Evolutionary conservation across 495 filamentous ascomycete genomes (phyloP), one percentile per base, ranked within the genome.

Genomic region (Lichina pygmaea): DNA sequence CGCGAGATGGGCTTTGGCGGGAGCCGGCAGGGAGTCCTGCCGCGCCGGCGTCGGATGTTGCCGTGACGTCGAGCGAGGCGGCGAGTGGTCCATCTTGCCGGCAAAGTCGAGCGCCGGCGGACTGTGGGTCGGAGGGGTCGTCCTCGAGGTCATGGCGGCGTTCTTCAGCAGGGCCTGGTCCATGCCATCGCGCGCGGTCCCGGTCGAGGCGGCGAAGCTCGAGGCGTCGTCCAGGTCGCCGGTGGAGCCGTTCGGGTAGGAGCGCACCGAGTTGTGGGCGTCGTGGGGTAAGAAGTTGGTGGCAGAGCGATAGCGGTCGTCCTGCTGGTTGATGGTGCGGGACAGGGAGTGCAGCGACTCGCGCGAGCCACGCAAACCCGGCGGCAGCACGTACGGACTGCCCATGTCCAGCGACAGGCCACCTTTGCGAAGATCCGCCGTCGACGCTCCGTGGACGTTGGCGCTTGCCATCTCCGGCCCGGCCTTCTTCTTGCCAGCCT

Each of bases 341-440:
- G 82, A 76, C 44, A 93, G 61, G 0, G 84, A 86, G 52, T 86
- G 72, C 43, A 94, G 55, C 12, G 86, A 95, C 45, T 91, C 84
- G 33, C 71, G 69, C 1, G 89, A 93, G 54, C 67, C 66, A 15
- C 86, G 72, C 31, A 89, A 51, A 10, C 70, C 75, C 0, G 80
- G 81, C 2, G 89, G 86, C n/a, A 97, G 62, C 10, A 97, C 68
- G 57, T 94, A 97, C 6, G 89, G 89, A 50, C 71, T 85, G 33
- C 69, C 71, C 31, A 86, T 64, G 52, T 83, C 78, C 68, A 86
- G 70, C 5, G 86, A 93, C 55, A 94, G 61, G 43, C 86, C 84
- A 30, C 65, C 56, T 46, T 72, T 73, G 43, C 67, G 70, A 17
- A 57, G 48, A 9, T 51, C 44, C 51, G 71, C 73, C 51, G 70